A percentile compares a stretch with the other conserved stretches of the same genome.
phyloP scores from a whole-genome alignment of 225 moss, liverwort and hornwort genomes.

The Marchantia polymorpha region DNA sequence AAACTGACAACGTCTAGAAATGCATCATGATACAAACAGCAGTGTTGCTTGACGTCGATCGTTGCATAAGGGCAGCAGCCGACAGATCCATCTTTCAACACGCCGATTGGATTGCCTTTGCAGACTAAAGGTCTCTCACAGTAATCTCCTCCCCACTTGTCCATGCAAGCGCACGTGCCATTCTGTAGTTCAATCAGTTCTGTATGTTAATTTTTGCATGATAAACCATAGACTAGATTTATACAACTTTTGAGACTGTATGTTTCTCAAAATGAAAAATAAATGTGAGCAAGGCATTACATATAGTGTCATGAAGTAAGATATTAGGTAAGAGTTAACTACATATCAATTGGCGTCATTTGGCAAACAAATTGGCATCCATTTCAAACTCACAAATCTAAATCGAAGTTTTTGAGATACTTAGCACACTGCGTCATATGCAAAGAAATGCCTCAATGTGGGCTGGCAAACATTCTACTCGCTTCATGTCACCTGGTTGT shows the following conservation, averaged over 20 bases:
- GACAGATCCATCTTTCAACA: conserved; percentile 34
- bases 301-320: background rate
- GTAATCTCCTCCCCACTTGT: conserved; percentile 61
- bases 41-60: conserved; percentile 49
- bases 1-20: conserved; percentile 48
- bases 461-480: background rate
- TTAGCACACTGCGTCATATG: too few relatives aligned
- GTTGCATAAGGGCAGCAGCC: conserved; percentile 68
- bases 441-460: background rate
- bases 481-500: background rate
- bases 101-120: conserved; percentile 54
- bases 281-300: background rate
- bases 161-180: conserved; percentile 54
- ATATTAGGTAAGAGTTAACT: too few relatives aligned
- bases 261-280: too few relatives aligned
- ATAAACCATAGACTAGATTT: too few relatives aligned
- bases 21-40: conserved; percentile 54
- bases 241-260: too few relatives aligned
- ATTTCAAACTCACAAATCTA: background rate
- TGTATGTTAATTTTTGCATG: too few relatives aligned
- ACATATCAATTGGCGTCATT: too few relatives aligned
- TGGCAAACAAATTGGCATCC: too few relatives aligned
- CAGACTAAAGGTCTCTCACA: conserved; percentile 62
- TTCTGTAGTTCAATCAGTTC: conserved; percentile 35
- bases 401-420: background rate